Conservation (phyloP, 306 rosid genomes). For the Fragaria iinumae region DNA sequence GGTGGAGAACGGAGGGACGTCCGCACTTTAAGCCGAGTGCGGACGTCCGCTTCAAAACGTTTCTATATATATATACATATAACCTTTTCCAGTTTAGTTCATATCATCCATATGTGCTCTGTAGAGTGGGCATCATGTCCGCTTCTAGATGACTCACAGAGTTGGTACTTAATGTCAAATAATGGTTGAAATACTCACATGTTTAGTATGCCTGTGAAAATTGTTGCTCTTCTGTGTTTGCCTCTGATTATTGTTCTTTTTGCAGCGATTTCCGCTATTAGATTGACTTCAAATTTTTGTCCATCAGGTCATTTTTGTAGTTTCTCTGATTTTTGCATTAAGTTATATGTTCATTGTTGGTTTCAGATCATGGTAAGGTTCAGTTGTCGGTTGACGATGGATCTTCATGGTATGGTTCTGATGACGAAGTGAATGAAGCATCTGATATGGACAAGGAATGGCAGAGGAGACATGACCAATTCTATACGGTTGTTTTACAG, state of each 20-base stretch:
- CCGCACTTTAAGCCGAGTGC: too few relatives aligned
- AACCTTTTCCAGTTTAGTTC: neutral
- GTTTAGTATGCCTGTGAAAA: neutral
- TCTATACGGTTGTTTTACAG: conserved; percentile 53
- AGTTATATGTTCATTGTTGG: conserved; percentile 4
- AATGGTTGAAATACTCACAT: neutral
- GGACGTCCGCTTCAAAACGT: too few relatives aligned
- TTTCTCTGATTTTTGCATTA: conserved; percentile 9
- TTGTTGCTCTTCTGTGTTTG: conserved; percentile 2
- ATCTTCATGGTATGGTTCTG: conserved; percentile 45
- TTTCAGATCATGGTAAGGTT: conserved; percentile 45
- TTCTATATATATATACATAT: too few relatives aligned
- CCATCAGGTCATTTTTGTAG: neutral
- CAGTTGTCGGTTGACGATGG: conserved; percentile 37
- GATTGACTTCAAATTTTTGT: neutral
- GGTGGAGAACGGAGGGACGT: too few relatives aligned
- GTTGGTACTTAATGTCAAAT: neutral
- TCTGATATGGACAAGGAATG: conserved; percentile 70
- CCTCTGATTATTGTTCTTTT: neutral
- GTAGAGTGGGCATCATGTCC: neutral
- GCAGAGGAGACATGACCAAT: conserved; percentile 65
- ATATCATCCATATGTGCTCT: neutral
- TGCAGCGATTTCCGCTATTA: neutral
- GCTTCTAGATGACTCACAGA: neutral
- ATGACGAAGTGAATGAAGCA: conserved; percentile 41